phyloP scores from a whole-genome alignment of 2,329 filamentous ascomycete genomes.

The Huntiella bhutanensis region DNA sequence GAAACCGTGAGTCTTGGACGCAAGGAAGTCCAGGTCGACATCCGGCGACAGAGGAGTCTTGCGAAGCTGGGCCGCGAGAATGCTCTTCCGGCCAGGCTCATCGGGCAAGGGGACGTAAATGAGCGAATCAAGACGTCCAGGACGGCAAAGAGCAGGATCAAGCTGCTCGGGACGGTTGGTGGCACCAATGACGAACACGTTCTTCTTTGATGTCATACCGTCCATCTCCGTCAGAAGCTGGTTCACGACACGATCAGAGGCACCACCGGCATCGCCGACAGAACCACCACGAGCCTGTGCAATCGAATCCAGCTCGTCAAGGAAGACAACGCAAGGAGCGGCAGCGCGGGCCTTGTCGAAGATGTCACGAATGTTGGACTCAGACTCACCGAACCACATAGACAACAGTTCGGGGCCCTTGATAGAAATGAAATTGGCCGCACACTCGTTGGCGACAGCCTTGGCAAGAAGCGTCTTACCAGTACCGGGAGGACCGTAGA shows the following conservation, averaged over 20 bases:
- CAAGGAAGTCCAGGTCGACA: slow-evolving; percentile 79
- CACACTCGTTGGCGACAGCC: slow-evolving; percentile 96
- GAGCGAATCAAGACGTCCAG: slow-evolving; percentile 92
- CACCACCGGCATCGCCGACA: slow-evolving; percentile 87
- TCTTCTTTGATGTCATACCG: slow-evolving; percentile 99
- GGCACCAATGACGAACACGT: slow-evolving; percentile 97
- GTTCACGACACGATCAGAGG: slow-evolving; percentile 98
- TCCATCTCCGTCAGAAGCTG: slow-evolving; percentile 99
- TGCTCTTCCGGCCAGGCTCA: slow-evolving; percentile 70
- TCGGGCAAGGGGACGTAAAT: slow-evolving; percentile 97
- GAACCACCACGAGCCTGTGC: slow-evolving; percentile 98
- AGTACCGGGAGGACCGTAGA: slow-evolving; percentile 97
- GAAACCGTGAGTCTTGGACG: slow-evolving; percentile 94
- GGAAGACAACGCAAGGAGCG: slow-evolving; percentile 94
- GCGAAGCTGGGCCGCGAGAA: slow-evolving; percentile 88
- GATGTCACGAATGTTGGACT: slow-evolving; percentile 98
- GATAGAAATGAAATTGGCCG: slow-evolving; percentile 98
- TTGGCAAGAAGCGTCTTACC: slow-evolving; percentile 99
- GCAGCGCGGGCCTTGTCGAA: slow-evolving; percentile 99
- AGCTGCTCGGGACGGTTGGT: slow-evolving; percentile 98
- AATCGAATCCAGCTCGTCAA: slow-evolving; percentile 96
- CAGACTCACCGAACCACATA: slow-evolving; percentile 99
- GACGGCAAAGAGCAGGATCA: slow-evolving; percentile 92
- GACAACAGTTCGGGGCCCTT: slow-evolving; percentile 96
- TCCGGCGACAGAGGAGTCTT: slow-evolving; percentile 87